Percentiles rank a stretch among this genome's conserved stretches.
phyloP scores from a whole-genome alignment of 305 asterid species.

The Fraxinus baroniana region DNA sequence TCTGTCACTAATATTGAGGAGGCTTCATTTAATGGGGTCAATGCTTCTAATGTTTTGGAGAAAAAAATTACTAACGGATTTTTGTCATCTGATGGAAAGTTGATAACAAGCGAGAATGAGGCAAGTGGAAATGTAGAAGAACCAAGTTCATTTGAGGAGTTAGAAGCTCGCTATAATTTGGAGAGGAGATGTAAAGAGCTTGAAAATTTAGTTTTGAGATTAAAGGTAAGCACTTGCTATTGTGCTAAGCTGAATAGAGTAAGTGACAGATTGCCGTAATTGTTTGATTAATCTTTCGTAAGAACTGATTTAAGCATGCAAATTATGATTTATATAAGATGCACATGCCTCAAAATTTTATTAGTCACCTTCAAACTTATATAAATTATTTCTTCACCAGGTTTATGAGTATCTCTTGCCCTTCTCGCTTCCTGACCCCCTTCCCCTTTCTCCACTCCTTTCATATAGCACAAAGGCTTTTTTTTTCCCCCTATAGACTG shows the following conservation, averaged over 20 bases:
- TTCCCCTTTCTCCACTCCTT: not conserved
- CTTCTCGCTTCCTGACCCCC: not conserved
- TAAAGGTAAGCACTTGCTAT: slow-evolving; percentile 41
- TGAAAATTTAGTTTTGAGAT: slow-evolving; percentile 35
- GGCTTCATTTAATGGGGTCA: slow-evolving; percentile 21
- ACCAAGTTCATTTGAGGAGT: slow-evolving; percentile 36
- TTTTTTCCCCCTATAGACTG: not conserved
- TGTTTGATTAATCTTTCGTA: not conserved
- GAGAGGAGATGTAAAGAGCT: slow-evolving; percentile 43
- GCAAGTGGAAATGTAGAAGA: slow-evolving; percentile 28
- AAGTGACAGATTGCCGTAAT: not conserved
- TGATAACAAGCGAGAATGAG: slow-evolving; percentile 25
- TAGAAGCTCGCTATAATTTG: slow-evolving; percentile 32
- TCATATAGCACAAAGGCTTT: not conserved
- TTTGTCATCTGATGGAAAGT: slow-evolving; percentile 27
- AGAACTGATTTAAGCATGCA: not conserved
- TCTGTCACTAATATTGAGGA: slow-evolving; percentile 31
- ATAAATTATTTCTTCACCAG: not conserved
- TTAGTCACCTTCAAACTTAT: not conserved
- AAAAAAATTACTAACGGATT: slow-evolving; percentile 29
- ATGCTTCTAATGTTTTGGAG: not conserved
- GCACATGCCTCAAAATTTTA: not conserved
- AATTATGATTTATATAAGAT: not conserved
- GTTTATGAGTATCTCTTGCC: not conserved
- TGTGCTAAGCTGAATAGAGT: not conserved